Conservation (phyloP, 192 early-diverging fungal species). For the Linnemannia zychae region DNA sequence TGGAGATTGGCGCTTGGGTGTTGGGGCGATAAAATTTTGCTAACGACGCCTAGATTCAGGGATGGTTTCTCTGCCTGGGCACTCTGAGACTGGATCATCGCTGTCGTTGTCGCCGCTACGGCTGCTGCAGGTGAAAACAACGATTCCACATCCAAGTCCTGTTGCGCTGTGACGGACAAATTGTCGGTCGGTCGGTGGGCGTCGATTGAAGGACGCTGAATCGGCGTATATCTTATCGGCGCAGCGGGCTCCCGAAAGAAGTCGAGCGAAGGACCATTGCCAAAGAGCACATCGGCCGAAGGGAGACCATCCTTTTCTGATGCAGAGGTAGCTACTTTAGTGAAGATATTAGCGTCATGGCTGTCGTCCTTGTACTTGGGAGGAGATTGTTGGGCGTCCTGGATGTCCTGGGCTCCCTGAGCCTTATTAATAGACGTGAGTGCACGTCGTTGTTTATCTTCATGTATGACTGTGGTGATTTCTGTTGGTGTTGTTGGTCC, state of each 20-base stretch:
- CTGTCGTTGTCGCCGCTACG: background rate
- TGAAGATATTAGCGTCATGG: background rate
- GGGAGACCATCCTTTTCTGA: constrained; percentile 3
- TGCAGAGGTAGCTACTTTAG: background rate
- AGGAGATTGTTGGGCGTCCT: background rate
- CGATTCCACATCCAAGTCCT: background rate
- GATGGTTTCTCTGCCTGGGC: background rate
- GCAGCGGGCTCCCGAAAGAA: constrained; percentile 1
- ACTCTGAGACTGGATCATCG: background rate
- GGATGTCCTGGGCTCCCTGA: background rate
- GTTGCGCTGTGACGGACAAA: background rate
- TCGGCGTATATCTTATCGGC: background rate
- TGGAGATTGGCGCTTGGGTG: background rate
- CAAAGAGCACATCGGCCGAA: constrained; percentile 43
- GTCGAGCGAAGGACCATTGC: constrained; percentile 6
- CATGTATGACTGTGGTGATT: too few relatives aligned
- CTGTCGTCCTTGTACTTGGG: background rate
- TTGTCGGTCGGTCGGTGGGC: background rate
- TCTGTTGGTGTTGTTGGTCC: background rate
- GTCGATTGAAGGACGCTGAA: background rate
- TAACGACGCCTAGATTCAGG: background rate
- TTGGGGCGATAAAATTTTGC: background rate
- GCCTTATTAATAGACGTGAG: background rate
- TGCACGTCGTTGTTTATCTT: background rate
- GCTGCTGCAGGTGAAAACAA: background rate